Conservation (phyloP, 2,329 filamentous ascomycete genomes). For the Chrysosporium keratinophilum region DNA sequence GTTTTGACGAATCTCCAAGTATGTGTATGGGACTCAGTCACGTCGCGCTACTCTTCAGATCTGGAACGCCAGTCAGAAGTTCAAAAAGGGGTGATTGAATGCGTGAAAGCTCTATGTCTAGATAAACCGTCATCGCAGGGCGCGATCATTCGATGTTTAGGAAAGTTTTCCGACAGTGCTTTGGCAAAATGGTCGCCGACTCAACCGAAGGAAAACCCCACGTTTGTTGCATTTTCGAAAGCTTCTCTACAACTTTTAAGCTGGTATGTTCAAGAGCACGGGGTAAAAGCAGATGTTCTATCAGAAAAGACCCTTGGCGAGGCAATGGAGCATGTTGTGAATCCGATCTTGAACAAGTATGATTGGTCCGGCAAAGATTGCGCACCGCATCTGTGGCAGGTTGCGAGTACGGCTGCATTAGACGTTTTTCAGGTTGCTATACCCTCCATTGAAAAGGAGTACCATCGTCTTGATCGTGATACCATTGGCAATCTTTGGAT, state of each 20-base stretch:
- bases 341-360: conserved; percentile 71
- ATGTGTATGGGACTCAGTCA: conserved; percentile 60
- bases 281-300: conserved; percentile 56
- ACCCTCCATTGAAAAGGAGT: conserved; percentile 45
- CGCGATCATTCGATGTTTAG: conserved; percentile 39
- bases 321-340: conserved; percentile 56
- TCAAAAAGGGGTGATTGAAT: conserved; percentile 28
- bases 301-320: conserved; percentile 54
- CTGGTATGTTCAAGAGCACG: conserved; percentile 33
- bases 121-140: conserved; percentile 32
- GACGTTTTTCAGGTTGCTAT: conserved; percentile 58
- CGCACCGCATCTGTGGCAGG: conserved; percentile 63
- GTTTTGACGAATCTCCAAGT: conserved; percentile 62
- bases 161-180: conserved; percentile 58
- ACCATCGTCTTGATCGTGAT: conserved; percentile 22
- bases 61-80: conserved; percentile 31
- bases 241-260: conserved; percentile 60
- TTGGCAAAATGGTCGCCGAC: conserved; percentile 30
- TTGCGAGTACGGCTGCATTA: conserved; percentile 62
- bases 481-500: conserved; percentile 57
- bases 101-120: conserved; percentile 27
- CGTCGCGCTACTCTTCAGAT: conserved; percentile 32
- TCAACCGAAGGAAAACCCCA: conserved; percentile 48
- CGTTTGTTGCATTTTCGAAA: conserved; percentile 83
- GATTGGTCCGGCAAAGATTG: conserved; percentile 62